Evolutionary conservation across 371 early-diverging fungal species (phyloP).

Genomic region (Haplosporangium sp.): DNA sequence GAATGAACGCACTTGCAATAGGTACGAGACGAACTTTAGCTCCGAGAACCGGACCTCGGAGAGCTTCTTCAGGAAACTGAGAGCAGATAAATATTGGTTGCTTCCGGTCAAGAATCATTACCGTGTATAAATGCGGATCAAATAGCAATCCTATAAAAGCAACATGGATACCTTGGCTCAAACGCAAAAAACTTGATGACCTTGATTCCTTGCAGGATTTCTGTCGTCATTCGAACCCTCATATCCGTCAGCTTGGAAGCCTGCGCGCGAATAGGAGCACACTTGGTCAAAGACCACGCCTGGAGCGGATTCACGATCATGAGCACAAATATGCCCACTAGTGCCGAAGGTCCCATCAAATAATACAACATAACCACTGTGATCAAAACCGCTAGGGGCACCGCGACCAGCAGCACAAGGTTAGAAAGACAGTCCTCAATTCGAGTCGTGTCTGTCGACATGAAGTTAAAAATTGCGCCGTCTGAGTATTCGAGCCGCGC

Average conservation of each 20-base stretch:
- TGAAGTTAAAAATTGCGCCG: slow-evolving; percentile 79
- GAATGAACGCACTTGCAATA: slow-evolving; percentile 46
- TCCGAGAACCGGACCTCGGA: slow-evolving; percentile 31
- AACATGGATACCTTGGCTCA: slow-evolving; percentile 54
- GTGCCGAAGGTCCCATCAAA: slow-evolving; percentile 64
- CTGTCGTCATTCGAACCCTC: slow-evolving; percentile 55
- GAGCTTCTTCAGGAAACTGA: slow-evolving; percentile 36
- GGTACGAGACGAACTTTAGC: slow-evolving; percentile 12
- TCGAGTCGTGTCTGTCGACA: slow-evolving; percentile 76
- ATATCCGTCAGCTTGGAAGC: slow-evolving; percentile 55
- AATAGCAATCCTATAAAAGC: not conserved
- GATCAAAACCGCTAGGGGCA: slow-evolving; percentile 60
- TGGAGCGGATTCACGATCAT: slow-evolving; percentile 52
- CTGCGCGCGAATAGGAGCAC: slow-evolving; percentile 41
- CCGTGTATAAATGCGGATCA: not conserved
- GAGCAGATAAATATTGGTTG: no score
- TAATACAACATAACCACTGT: slow-evolving; percentile 25
- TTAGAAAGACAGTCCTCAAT: slow-evolving; percentile 58
- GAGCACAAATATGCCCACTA: slow-evolving; percentile 63
- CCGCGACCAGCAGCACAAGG: slow-evolving; percentile 54
- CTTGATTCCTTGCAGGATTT: slow-evolving; percentile 57
- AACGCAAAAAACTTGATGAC: slow-evolving; percentile 68
- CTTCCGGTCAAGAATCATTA: no score
- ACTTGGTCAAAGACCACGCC: slow-evolving; percentile 41
- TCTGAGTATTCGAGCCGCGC: slow-evolving; percentile 56